Conservation (phyloP, 352 stramenopile genomes). For the Pythium volutum region DNA sequence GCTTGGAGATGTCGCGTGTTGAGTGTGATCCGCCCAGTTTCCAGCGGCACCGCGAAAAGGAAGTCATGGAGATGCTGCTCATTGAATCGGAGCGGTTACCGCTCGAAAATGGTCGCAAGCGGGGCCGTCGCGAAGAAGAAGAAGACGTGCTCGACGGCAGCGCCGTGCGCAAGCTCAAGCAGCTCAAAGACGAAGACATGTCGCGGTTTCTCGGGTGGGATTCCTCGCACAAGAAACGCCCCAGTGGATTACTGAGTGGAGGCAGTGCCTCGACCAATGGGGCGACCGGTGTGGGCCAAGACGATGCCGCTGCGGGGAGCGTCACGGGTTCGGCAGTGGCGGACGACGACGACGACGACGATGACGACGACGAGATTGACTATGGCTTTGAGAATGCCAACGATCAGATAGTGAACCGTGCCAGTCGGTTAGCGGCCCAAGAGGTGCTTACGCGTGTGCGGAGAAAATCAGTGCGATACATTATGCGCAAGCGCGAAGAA, state of each 20-base stretch:
- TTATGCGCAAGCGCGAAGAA: constrained; percentile 73
- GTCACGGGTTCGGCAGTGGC: background rate
- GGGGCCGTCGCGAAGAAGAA: constrained; percentile 30
- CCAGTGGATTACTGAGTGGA: constrained; percentile 34
- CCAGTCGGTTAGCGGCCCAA: constrained; percentile 66
- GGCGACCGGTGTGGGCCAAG: constrained; percentile 11
- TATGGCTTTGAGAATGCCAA: constrained; percentile 86
- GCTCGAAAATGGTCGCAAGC: constrained; percentile 45
- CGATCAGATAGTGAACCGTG: constrained; percentile 74
- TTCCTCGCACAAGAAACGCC: constrained; percentile 61
- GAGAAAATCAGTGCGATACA: constrained; percentile 72
- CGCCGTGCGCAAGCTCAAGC: constrained; percentile 46
- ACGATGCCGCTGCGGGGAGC: constrained; percentile 16
- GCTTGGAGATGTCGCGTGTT: constrained; percentile 82
- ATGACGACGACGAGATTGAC: constrained; percentile 76
- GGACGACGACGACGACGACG: constrained; percentile 30
- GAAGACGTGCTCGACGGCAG: constrained; percentile 37
- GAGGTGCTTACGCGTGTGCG: constrained; percentile 67
- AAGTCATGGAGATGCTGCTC: constrained; percentile 89
- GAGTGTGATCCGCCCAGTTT: constrained; percentile 89
- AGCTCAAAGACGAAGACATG: constrained; percentile 76
- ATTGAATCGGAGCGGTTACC: constrained; percentile 74
- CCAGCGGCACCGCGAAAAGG: constrained; percentile 81
- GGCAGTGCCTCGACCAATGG: background rate
- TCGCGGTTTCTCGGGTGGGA: constrained; percentile 66